phyloP scores from a whole-genome alignment of 805 yeast species.

The Yamadazyma sp. region DNA sequence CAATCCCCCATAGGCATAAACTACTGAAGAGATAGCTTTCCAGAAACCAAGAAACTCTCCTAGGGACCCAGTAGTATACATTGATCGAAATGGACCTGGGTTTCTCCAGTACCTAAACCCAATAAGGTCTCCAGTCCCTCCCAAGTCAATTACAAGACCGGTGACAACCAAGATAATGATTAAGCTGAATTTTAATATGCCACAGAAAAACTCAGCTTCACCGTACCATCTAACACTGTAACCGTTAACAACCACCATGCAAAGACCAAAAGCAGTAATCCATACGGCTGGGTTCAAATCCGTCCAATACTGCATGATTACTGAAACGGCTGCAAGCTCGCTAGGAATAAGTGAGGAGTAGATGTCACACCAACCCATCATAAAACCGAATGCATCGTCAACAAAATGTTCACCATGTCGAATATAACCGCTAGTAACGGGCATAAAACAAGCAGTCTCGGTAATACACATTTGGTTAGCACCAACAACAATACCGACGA shows the following conservation, averaged over 20 bases:
- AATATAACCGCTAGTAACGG: slow-evolving; percentile 36
- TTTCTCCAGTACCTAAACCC: slow-evolving; percentile 43
- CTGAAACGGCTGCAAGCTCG: slow-evolving; percentile 49
- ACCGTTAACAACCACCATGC: slow-evolving; percentile 34
- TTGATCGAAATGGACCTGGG: slow-evolving; percentile 38
- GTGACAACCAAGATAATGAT: slow-evolving; percentile 22
- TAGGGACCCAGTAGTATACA: slow-evolving; percentile 32
- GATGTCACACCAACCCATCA: slow-evolving; percentile 46
- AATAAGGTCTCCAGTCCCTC: slow-evolving; percentile 25
- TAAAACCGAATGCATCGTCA: slow-evolving; percentile 48
- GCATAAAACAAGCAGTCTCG: slow-evolving; percentile 38
- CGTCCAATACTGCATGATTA: slow-evolving; percentile 47
- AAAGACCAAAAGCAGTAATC: slow-evolving; percentile 42
- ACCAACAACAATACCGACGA: slow-evolving; percentile 46
- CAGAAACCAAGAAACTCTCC: slow-evolving; percentile 37
- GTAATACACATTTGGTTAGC: slow-evolving; percentile 41
- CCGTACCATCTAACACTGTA: slow-evolving; percentile 38
- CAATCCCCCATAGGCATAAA: slow-evolving; percentile 36
- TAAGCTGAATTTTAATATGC: slow-evolving; percentile 24
- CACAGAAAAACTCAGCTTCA: slow-evolving; percentile 29
- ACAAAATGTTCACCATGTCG: slow-evolving; percentile 38
- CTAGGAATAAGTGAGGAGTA: slow-evolving; percentile 36
- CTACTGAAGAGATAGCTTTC: slow-evolving; percentile 39
- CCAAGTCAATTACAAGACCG: slow-evolving; percentile 24
- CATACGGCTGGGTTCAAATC: slow-evolving; percentile 45